Percentiles rank a stretch among this genome's conserved stretches.
These are phyloP conservation scores for Aspergillus oerlinghausenensis DNA, from an alignment of 2,329 filamentous ascomycete genomes.

Conservation along the genomic window DNA sequence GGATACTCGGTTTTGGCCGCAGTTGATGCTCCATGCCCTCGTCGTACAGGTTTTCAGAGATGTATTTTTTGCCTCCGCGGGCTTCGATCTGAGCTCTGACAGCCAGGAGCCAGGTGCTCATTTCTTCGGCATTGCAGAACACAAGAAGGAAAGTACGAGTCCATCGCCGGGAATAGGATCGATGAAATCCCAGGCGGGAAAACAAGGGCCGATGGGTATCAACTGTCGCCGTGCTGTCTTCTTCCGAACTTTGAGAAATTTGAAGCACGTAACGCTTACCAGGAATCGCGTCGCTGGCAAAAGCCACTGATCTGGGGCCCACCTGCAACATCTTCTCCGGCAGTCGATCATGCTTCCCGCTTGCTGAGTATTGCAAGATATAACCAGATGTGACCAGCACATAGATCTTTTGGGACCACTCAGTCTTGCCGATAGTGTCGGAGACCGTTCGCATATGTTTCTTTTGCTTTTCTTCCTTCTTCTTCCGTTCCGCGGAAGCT, in stretches of 20 bases:
- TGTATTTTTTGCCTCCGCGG: conserved; percentile 43
- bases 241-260: conserved; percentile 36
- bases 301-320: conserved; percentile 43
- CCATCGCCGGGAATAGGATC: conserved; percentile 29
- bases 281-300: conserved; percentile 47
- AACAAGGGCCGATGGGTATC: conserved; percentile 34
- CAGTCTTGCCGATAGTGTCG: conserved; percentile 34
- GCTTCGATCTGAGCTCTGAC: conserved; percentile 44
- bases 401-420: conserved; percentile 44
- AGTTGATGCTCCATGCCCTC: conserved; percentile 24
- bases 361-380: conserved; percentile 43
- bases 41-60: conserved; percentile 33
- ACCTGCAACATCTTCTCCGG: conserved; percentile 46
- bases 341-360: conserved; percentile 42
- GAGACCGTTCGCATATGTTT: conserved; percentile 34
- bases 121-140: conserved; percentile 40
- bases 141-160: conserved; percentile 42
- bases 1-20: conserved; percentile 24
- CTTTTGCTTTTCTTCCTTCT: conserved; percentile 31
- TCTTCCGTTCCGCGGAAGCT: conserved; percentile 23
- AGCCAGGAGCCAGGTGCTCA: conserved; percentile 43
- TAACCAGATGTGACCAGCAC: conserved; percentile 42
- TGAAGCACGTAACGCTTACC: conserved; percentile 48
- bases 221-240: conserved; percentile 21
- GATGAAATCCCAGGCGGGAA: conserved; percentile 38